phyloP scores from a whole-genome alignment of 1,284 basidiomycete species.

The Trichosporon sp. region DNA sequence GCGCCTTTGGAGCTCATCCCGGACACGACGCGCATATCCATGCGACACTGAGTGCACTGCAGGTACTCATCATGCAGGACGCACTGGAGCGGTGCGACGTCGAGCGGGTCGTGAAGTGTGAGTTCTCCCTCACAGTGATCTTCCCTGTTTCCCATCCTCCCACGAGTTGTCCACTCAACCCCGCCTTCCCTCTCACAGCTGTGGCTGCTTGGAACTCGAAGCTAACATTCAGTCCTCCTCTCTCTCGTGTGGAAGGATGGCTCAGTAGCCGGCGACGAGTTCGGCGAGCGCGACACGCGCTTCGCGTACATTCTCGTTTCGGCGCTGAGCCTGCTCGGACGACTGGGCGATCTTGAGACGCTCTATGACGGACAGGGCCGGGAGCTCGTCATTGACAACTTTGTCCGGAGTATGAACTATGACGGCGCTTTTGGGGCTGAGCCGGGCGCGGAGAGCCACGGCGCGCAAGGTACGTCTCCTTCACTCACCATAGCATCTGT shows the following conservation, averaged over 20 bases:
- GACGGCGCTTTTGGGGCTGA: conserved; percentile 90
- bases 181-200: too few species aligned
- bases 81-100: conserved; percentile 71
- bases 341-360: conserved; percentile 61
- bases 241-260: conserved; percentile 79
- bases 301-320: conserved; percentile 86
- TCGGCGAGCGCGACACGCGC: conserved; percentile 88
- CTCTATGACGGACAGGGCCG: conserved; percentile 61
- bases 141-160: not conserved
- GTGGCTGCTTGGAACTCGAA: too few species aligned
- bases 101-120: conserved; percentile 74
- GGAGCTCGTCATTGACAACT: conserved; percentile 71
- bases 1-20: conserved; percentile 88
- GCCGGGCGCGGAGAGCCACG: conserved; percentile 87
- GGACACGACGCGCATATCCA: conserved; percentile 89
- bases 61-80: conserved; percentile 84
- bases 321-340: conserved; percentile 77
- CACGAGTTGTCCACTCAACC: too few species aligned
- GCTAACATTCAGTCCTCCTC: conserved; percentile 66
- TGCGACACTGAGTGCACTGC: conserved; percentile 85
- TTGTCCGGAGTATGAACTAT: conserved; percentile 81
- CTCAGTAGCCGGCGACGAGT: conserved; percentile 84
- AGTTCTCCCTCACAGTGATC: conserved; percentile 42
- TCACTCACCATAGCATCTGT: not conserved
- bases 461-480: conserved; percentile 71